A percentile compares a stretch with the other conserved stretches of the same genome.
Evolutionary conservation across 2,329 filamentous ascomycete species (phyloP).

Genomic region (Scortechinia acanthostroma): DNA sequence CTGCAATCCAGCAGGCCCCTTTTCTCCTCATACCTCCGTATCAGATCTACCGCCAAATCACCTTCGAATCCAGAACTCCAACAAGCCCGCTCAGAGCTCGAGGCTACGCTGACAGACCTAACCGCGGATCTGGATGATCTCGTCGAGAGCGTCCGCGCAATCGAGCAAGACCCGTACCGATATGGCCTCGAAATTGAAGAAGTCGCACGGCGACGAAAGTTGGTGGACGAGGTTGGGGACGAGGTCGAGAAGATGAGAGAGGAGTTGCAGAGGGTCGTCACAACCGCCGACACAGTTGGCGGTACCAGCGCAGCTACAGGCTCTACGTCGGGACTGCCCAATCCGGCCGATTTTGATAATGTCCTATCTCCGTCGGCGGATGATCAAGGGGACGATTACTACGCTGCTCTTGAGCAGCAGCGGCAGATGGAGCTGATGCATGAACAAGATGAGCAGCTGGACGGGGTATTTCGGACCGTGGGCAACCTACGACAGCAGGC

Average conservation of each 20-base stretch:
- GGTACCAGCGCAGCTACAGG: not conserved
- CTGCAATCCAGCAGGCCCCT: slow-evolving; percentile 53
- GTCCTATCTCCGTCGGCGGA: slow-evolving; percentile 18
- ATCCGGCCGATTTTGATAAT: not conserved
- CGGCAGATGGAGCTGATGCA: slow-evolving; percentile 62
- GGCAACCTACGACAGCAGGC: slow-evolving; percentile 62
- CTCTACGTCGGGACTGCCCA: not conserved
- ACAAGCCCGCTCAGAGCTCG: slow-evolving; percentile 37
- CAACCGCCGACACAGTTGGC: slow-evolving; percentile 10
- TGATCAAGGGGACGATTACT: slow-evolving; percentile 40
- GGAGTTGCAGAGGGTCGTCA: slow-evolving; percentile 37
- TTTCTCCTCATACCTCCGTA: slow-evolving; percentile 62
- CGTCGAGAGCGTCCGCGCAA: slow-evolving; percentile 55
- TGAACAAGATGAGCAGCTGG: slow-evolving; percentile 62
- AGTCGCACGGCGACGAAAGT: slow-evolving; percentile 47
- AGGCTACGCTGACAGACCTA: slow-evolving; percentile 34
- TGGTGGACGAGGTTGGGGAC: slow-evolving; percentile 56
- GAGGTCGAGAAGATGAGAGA: slow-evolving; percentile 59
- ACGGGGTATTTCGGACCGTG: slow-evolving; percentile 62
- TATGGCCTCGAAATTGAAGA: slow-evolving; percentile 63
- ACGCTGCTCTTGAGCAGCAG: slow-evolving; percentile 56
- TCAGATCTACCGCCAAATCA: slow-evolving; percentile 51
- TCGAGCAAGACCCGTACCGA: slow-evolving; percentile 62
- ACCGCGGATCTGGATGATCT: slow-evolving; percentile 58
- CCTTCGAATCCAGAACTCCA: slow-evolving; percentile 55